A percentile compares a stretch with the other conserved stretches of the same genome.
Conservation (phyloP, 2,329 filamentous ascomycete genomes). For the Botrytis squamosa region DNA sequence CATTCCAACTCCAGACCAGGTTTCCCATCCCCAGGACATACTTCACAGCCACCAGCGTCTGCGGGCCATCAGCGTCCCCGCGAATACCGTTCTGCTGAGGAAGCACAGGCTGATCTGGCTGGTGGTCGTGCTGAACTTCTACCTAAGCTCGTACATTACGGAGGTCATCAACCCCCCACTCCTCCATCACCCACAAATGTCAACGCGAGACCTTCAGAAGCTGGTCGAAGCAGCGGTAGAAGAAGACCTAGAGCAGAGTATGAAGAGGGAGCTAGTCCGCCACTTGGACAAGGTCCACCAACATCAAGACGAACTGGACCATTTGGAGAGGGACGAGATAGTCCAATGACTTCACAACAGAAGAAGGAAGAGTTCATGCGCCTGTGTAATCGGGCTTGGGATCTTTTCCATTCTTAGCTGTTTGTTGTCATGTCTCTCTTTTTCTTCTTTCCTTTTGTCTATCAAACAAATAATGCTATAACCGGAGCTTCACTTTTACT, state of each 20-base stretch:
- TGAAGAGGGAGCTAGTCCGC: conserved; percentile 86
- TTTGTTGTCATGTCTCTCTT: background rate
- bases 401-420: conserved; percentile 82
- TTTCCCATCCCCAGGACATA: conserved; percentile 67
- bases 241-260: conserved; percentile 86
- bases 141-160: conserved; percentile 93
- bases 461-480: conserved; percentile 6
- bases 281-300: conserved; percentile 71
- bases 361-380: conserved; percentile 93
- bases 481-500: conserved; percentile 12
- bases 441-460: background rate
- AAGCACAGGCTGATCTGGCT: conserved; percentile 85
- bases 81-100: conserved; percentile 94
- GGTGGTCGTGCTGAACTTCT: conserved; percentile 90
- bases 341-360: conserved; percentile 74
- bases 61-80: conserved; percentile 60
- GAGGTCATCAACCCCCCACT: conserved; percentile 87
- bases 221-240: conserved; percentile 57
- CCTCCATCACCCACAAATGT: conserved; percentile 57
- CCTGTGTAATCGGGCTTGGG: conserved; percentile 88
- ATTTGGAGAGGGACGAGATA: conserved; percentile 79
- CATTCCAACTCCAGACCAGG: conserved; percentile 65
- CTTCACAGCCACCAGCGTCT: conserved; percentile 52
- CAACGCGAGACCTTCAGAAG: conserved; percentile 34
- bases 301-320: conserved; percentile 59